These are phyloP conservation scores for Cladosporium sp. DNA, from an alignment of 2,329 filamentous ascomycete genomes.

Conservation along the genomic window DNA sequence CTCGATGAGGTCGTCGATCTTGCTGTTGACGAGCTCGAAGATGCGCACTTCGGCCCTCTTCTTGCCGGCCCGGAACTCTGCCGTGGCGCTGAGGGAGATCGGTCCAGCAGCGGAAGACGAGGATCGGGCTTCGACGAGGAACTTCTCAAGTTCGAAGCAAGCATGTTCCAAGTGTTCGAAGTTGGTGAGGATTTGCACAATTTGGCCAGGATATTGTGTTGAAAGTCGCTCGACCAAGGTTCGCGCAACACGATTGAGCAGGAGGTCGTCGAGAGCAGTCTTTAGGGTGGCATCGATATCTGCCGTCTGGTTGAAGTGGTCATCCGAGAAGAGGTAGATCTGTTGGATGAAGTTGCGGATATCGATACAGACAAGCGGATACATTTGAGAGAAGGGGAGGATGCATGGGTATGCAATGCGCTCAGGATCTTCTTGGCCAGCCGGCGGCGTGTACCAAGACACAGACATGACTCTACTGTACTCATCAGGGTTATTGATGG, in stretches of 20 bases:
- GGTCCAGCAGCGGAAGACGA: constrained; percentile 76
- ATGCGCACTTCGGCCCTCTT: constrained; percentile 96
- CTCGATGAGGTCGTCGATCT: constrained; percentile 95
- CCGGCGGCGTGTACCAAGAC: constrained; percentile 79
- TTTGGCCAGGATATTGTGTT: constrained; percentile 93
- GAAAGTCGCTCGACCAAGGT: constrained; percentile 81
- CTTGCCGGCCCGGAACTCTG: constrained; percentile 82
- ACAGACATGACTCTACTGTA: constrained; percentile 95
- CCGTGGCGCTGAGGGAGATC: constrained; percentile 75
- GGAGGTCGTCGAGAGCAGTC: constrained; percentile 86
- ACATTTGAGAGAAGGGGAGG: constrained; percentile 98
- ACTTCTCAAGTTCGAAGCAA: constrained; percentile 80
- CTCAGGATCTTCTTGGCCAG: constrained; percentile 58
- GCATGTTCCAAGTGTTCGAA: constrained; percentile 94
- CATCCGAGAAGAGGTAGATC: constrained; percentile 95
- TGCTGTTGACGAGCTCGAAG: constrained; percentile 96
- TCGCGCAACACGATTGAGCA: constrained; percentile 87
- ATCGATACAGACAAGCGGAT: constrained; percentile 95
- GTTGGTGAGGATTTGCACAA: constrained; percentile 97
- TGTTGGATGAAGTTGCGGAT: constrained; percentile 97
- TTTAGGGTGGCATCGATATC: constrained; percentile 88
- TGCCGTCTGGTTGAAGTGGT: constrained; percentile 86
- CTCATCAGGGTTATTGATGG: constrained; percentile 82
- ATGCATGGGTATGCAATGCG: constrained; percentile 82
- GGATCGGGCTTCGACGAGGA: constrained; percentile 79